These are phyloP conservation scores for Neonectria faginata DNA, from an alignment of 2,329 filamentous ascomycete species.

Conservation along the genomic window DNA sequence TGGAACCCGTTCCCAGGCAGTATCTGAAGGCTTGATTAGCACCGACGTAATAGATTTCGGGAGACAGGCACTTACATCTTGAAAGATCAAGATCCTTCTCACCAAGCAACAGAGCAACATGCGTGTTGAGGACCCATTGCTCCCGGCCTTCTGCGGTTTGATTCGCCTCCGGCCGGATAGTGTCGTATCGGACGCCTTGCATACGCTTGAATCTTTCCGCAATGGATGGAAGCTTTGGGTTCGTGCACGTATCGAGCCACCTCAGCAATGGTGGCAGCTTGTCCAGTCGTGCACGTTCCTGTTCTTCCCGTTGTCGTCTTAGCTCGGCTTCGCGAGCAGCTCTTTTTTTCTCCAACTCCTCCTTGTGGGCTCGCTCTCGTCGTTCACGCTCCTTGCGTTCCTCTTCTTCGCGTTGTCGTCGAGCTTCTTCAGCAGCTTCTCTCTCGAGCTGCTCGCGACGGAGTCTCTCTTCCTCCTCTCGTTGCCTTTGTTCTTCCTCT, in stretches of 20 bases:
- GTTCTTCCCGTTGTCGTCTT: conserved; percentile 63
- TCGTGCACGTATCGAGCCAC: conserved; percentile 67
- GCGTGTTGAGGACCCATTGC: conserved; percentile 74
- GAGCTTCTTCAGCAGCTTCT: conserved; percentile 62
- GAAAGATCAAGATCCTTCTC: conserved; percentile 72
- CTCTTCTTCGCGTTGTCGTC: conserved; percentile 63
- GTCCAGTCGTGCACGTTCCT: conserved; percentile 65
- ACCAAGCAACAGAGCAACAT: conserved; percentile 72
- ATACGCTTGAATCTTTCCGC: conserved; percentile 68
- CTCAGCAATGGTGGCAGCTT: conserved; percentile 70
- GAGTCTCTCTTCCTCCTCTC: conserved; percentile 60
- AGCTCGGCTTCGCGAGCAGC: conserved; percentile 64
- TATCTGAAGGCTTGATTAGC: conserved; percentile 55
- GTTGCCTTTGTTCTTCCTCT: conserved; percentile 53
- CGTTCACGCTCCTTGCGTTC: conserved; percentile 64
- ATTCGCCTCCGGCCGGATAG: conserved; percentile 65
- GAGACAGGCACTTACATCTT: conserved; percentile 62
- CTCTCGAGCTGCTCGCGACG: conserved; percentile 59
- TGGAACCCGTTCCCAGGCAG: conserved; percentile 68
- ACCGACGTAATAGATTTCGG: background rate
- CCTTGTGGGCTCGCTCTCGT: conserved; percentile 56
- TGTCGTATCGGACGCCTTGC: conserved; percentile 73
- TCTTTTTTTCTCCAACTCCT: conserved; percentile 62
- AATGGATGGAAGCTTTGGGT: conserved; percentile 63
- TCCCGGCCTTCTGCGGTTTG: conserved; percentile 69